These are phyloP conservation scores for Cucurbita pepo DNA, from an alignment of 306 rosid species.

Conservation along the genomic window DNA sequence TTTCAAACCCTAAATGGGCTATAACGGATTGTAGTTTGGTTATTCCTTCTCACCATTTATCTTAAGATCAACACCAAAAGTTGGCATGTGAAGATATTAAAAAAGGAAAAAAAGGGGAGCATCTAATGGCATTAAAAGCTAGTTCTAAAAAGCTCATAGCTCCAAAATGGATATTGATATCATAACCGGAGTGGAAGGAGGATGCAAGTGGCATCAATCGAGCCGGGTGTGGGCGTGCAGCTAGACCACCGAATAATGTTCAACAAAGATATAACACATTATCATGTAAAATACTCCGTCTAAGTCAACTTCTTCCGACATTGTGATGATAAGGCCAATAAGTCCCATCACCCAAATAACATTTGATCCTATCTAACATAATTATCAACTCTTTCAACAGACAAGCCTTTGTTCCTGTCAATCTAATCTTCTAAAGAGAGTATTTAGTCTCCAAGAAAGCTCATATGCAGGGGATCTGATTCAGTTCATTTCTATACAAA, in stretches of 20 bases:
- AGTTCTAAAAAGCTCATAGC: not conserved
- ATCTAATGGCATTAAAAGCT: no score
- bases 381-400: not conserved
- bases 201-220: not conserved
- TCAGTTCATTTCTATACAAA: not conserved
- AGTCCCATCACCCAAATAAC: not conserved
- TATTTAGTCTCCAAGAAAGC: not conserved
- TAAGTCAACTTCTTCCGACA: not conserved
- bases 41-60: no score
- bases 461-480: not conserved
- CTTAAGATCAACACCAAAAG: not conserved
- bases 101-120: no score
- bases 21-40: not conserved
- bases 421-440: not conserved
- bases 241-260: not conserved
- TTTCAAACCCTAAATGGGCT: not conserved
- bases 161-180: not conserved
- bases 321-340: not conserved
- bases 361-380: not conserved
- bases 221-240: not conserved
- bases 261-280: not conserved
- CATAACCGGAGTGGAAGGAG: not conserved
- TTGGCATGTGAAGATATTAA: not conserved
- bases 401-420: not conserved
- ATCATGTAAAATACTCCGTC: not conserved